Percentiles rank a stretch among this genome's conserved stretches.
Conservation (phyloP, 257 asterid species). For the Solanum paucissectum region DNA sequence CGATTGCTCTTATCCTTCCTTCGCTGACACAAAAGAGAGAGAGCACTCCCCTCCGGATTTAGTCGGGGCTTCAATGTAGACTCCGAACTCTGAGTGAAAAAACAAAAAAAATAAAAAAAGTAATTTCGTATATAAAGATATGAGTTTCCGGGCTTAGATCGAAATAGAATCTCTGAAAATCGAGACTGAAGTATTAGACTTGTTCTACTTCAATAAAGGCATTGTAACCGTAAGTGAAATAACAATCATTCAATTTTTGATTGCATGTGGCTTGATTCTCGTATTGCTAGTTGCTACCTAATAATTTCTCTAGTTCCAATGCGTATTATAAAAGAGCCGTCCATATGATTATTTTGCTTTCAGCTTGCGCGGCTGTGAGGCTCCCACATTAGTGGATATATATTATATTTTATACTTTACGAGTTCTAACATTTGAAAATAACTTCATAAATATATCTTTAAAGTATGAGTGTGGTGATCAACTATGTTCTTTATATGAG, state of each 20-base stretch:
- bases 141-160: too few relatives aligned
- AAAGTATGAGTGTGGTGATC: not conserved
- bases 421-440: not conserved
- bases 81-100: not conserved
- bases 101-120: too few relatives aligned
- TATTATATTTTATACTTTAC: not conserved
- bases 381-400: not conserved
- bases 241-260: not conserved
- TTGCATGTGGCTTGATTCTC: not conserved
- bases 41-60: not conserved
- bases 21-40: not conserved
- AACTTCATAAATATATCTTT: not conserved
- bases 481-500: not conserved
- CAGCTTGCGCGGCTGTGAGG: not conserved
- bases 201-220: not conserved
- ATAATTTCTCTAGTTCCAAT: not conserved
- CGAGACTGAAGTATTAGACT: accelerated
- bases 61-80: too few relatives aligned
- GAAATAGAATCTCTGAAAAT: accelerated
- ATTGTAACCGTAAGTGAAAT: not conserved
- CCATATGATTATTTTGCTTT: not conserved
- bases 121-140: too few relatives aligned
- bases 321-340: not conserved
- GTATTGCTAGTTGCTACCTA: not conserved
- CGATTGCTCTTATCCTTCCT: too few relatives aligned